Percentiles rank a stretch among this genome's conserved stretches.
Evolutionary conservation across 2,329 filamentous ascomycete genomes (phyloP).

Genomic region (Aphanocladium album): DNA sequence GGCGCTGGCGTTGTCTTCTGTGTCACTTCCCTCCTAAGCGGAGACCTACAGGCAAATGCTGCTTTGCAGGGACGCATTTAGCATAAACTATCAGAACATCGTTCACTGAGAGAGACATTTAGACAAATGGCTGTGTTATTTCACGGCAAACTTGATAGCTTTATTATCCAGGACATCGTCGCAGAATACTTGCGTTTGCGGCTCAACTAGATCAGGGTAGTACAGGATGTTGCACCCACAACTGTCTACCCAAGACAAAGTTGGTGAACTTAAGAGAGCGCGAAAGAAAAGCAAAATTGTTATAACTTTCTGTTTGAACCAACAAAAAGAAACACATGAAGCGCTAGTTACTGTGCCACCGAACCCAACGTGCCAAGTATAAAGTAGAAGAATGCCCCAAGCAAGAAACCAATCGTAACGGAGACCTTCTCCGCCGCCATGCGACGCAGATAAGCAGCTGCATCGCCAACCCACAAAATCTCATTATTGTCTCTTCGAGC

Average conservation of each 20-base stretch:
- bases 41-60: too few species aligned
- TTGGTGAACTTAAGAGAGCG: not conserved
- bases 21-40: too few species aligned
- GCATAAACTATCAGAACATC: too few species aligned
- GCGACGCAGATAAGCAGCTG: slow-evolving; percentile 22
- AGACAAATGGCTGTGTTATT: not conserved
- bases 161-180: not conserved
- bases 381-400: slow-evolving; percentile 17
- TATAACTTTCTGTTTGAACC: not conserved
- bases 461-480: slow-evolving; percentile 39
- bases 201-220: not conserved
- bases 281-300: not conserved
- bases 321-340: not conserved
- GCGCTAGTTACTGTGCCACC: not conserved
- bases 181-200: not conserved
- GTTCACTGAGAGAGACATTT: not conserved
- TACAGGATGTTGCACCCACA: not conserved
- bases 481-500: slow-evolving; percentile 48
- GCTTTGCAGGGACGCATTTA: not conserved
- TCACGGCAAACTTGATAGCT: not conserved
- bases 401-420: slow-evolving; percentile 27
- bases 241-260: not conserved
- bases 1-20: not conserved
- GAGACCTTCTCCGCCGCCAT: slow-evolving; percentile 27
- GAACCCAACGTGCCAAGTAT: not conserved